phyloP scores from a whole-genome alignment of 169 alveolate genomes.

The Prorocentrum cordatum region DNA sequence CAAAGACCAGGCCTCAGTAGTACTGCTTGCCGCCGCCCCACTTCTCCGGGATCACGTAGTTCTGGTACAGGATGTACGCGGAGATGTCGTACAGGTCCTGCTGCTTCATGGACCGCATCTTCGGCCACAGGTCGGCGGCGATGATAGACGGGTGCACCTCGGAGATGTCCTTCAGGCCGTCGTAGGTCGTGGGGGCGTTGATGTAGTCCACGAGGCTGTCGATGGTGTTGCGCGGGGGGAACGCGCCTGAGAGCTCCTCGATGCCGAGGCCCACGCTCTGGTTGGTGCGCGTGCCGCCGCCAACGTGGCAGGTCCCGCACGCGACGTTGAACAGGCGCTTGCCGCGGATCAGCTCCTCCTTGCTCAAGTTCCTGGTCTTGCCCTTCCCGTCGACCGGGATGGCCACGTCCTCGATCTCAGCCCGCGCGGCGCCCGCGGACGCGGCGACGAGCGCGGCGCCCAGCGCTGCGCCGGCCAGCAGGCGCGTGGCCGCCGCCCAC shows the following conservation, averaged over 20 bases:
- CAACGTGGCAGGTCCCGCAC: slow-evolving; percentile 44
- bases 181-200: slow-evolving; percentile 55
- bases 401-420: slow-evolving; percentile 46
- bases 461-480: slow-evolving; percentile 12
- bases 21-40: slow-evolving; percentile 60
- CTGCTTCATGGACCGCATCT: too few species aligned
- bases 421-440: not conserved
- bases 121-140: too few species aligned
- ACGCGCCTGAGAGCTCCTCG: slow-evolving; percentile 30
- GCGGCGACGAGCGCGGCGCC: slow-evolving; percentile 26
- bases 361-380: slow-evolving; percentile 36
- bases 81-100: slow-evolving; percentile 56
- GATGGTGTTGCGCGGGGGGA: slow-evolving; percentile 15
- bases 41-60: slow-evolving; percentile 41
- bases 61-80: slow-evolving; percentile 42
- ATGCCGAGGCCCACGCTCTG: slow-evolving; percentile 52
- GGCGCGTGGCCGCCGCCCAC: slow-evolving; percentile 12
- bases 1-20: too few species aligned
- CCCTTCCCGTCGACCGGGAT: slow-evolving; percentile 56
- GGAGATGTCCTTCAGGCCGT: slow-evolving; percentile 27
- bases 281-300: slow-evolving; percentile 63
- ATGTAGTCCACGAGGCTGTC: slow-evolving; percentile 53
- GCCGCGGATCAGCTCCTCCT: slow-evolving; percentile 47
- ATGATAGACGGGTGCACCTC: too few species aligned
- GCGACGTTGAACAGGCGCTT: slow-evolving; percentile 40